Percentiles rank a stretch among this genome's conserved stretches.
Conservation (phyloP, 1,139 yeast species). For the Nakaseomyces nivariensis region DNA sequence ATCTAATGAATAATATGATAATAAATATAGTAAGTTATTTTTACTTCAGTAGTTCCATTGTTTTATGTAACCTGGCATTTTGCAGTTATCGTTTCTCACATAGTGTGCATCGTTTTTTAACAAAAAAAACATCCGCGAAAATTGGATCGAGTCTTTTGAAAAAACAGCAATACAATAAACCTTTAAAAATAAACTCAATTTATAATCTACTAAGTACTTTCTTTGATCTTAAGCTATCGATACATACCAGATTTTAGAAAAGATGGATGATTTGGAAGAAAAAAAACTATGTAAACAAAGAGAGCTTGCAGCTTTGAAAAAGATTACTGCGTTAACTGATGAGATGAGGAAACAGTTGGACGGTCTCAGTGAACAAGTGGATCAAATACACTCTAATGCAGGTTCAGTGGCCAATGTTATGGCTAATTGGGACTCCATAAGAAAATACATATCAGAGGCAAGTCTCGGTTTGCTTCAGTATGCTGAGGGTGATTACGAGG, state of each 20-base stretch:
- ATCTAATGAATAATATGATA: background rate
- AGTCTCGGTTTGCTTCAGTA: conserved; percentile 26
- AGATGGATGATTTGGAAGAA: conserved; percentile 6
- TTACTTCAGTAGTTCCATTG: too few relatives aligned
- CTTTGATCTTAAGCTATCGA: too few relatives aligned
- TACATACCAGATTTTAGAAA: too few relatives aligned
- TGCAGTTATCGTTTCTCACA: too few relatives aligned
- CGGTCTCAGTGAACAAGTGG: conserved; percentile 20
- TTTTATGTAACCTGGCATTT: too few relatives aligned
- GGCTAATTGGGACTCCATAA: conserved; percentile 27
- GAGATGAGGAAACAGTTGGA: conserved; percentile 22
- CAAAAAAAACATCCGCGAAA: too few relatives aligned
- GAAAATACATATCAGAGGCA: conserved; percentile 27
- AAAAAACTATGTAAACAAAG: conserved; percentile 16
- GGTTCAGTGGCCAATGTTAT: conserved; percentile 21
- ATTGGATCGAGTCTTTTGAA: too few relatives aligned
- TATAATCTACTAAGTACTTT: too few relatives aligned
- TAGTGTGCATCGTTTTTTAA: too few relatives aligned
- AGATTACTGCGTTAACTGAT: conserved; percentile 22
- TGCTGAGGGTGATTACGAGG: conserved; percentile 26
- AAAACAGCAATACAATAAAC: too few relatives aligned
- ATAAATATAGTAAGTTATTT: background rate
- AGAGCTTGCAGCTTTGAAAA: conserved; percentile 23
- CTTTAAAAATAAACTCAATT: too few relatives aligned
- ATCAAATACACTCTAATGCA: conserved; percentile 22